These are phyloP conservation scores for Cercophora scortea DNA, from an alignment of 495 filamentous ascomycete genomes.

Conservation along the genomic window DNA sequence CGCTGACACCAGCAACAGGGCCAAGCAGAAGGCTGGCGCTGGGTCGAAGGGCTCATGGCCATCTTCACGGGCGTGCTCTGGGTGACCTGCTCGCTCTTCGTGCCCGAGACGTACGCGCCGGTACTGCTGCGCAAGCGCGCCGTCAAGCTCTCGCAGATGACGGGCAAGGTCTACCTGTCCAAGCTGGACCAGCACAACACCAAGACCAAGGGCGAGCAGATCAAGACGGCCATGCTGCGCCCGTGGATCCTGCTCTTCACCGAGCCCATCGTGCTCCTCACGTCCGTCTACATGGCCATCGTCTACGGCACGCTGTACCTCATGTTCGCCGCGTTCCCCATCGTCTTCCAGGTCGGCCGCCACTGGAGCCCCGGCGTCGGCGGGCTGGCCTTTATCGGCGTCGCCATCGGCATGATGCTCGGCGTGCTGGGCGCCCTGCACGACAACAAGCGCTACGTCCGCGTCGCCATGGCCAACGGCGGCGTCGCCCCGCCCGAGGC, in stretches of 20 bases:
- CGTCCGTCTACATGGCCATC: slow-evolving; percentile 70
- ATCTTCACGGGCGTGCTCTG: slow-evolving; percentile 67
- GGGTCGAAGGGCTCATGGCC: slow-evolving; percentile 55
- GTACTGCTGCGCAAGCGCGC: slow-evolving; percentile 68
- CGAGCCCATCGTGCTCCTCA: slow-evolving; percentile 77
- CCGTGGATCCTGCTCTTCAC: slow-evolving; percentile 69
- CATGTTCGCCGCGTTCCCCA: slow-evolving; percentile 81
- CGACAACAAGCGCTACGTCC: slow-evolving; percentile 54
- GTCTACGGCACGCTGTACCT: slow-evolving; percentile 82
- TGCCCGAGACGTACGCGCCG: slow-evolving; percentile 78
- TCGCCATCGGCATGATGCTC: slow-evolving; percentile 68
- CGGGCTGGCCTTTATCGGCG: slow-evolving; percentile 71
- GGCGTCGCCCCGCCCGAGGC: slow-evolving; percentile 64
- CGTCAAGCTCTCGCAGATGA: slow-evolving; percentile 53
- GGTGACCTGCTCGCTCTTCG: slow-evolving; percentile 51
- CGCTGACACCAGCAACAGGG: neutral
- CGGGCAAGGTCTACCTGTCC: slow-evolving; percentile 52
- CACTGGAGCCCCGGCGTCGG: slow-evolving; percentile 63
- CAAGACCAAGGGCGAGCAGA: slow-evolving; percentile 38
- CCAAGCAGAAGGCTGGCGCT: slow-evolving; percentile 49
- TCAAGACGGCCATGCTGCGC: slow-evolving; percentile 47
- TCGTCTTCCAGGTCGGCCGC: slow-evolving; percentile 68
- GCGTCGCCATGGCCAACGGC: slow-evolving; percentile 43
- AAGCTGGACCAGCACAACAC: slow-evolving; percentile 52
- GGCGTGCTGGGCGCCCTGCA: slow-evolving; percentile 60